Evolutionary conservation across 2,329 filamentous ascomycete species (phyloP), one percentile per base, ranked within the genome.

Genomic region (Ascochyta viciae-villosae): DNA sequence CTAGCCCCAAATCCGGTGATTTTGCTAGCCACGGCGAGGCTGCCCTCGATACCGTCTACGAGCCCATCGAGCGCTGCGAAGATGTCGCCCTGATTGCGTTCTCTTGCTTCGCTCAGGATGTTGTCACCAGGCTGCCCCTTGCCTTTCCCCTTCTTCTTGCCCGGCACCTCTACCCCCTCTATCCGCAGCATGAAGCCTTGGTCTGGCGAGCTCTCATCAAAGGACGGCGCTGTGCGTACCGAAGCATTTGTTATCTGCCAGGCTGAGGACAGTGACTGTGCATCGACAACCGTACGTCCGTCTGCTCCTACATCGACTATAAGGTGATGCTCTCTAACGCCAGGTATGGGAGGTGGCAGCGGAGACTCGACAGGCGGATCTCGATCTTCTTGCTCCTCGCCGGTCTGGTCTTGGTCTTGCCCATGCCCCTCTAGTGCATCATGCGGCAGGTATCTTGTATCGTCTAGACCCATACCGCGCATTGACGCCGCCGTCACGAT

Each of bases 181-280:
- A 91, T 83, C 54, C 78, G 80, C 41, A 90, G 74, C 83, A 90
- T 87, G 61, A 88, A 71, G 6, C 80, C 78, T 37, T 77, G 77
- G 31, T 75, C 73, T 12, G 61, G 72, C 27, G 62, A 66, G 61
- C 68, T 78, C 39, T 80, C 81, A 39, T 85, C 84, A 71, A 87
- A 89, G 2, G 85, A 88, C 1, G 88, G 88, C 15, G 88, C 88
- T 9, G 80, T 79, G 7, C 78, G 77, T 9, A 89, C 75, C 9
- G 76, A 76, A 0, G 83, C 82, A 15, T 77, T 76, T 31, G 86
- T 77, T 13, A 89, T 81, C 66, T 89, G 87, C 88, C 94, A 98
- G 45, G 89, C 85, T 0, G 87, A 79, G 8, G 86, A 89, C 12
- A 97, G 78, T 59, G 89, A 92, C 38, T 89, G 86, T 1, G 90